A percentile compares a stretch with the other conserved stretches of the same genome.
These are phyloP conservation scores for Rhynchosporium agropyri DNA, from an alignment of 2,329 filamentous ascomycete species.

Conservation along the genomic window DNA sequence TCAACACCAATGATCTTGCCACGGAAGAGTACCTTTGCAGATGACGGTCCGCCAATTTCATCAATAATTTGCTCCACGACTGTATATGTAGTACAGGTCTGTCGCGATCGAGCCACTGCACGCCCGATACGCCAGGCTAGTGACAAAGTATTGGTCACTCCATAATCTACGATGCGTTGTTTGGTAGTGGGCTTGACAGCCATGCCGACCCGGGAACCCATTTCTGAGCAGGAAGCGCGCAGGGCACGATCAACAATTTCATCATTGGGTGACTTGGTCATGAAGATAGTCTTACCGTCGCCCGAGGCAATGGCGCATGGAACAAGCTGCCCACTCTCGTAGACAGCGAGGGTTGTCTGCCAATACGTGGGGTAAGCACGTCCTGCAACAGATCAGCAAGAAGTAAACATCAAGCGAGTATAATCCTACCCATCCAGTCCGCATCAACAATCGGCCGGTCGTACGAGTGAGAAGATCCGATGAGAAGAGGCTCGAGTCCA, in stretches of 20 bases:
- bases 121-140: conserved; percentile 17
- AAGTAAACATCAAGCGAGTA: background rate
- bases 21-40: conserved; percentile 13
- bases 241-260: no score
- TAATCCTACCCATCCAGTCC: conserved; percentile 14
- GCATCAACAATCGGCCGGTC: conserved; percentile 17
- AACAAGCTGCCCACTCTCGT: no score
- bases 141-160: conserved; percentile 12
- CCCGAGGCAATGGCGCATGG: no score
- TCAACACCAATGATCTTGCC: conserved; percentile 17
- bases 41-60: conserved; percentile 13
- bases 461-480: background rate
- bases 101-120: conserved; percentile 4
- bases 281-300: no score
- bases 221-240: conserved; percentile 1
- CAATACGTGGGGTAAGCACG: conserved; percentile 15
- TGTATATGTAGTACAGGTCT: background rate
- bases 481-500: conserved; percentile 11
- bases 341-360: no score
- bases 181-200: no score
- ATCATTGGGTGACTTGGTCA: no score
- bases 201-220: conserved; percentile 16
- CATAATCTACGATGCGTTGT: background rate
- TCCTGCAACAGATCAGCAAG: background rate
- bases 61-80: conserved; percentile 5